These are phyloP conservation scores for Xylariales sp. DNA, from an alignment of 2,329 filamentous ascomycete genomes.

Conservation along the genomic window DNA sequence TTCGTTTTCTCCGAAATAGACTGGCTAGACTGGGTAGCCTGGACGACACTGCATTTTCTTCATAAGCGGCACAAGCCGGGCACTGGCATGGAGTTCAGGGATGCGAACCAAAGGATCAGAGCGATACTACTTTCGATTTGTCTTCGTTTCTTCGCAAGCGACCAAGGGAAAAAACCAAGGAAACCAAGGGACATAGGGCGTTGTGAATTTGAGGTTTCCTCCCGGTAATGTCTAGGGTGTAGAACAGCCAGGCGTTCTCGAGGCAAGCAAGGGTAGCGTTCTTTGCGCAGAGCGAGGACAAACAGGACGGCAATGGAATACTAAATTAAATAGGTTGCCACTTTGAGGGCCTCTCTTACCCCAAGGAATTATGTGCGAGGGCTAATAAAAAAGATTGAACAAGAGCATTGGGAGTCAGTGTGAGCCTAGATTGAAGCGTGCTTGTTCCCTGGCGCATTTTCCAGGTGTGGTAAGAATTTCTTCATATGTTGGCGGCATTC, in stretches of 20 bases:
- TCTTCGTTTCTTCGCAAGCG: conserved; percentile 19
- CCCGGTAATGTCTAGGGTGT: conserved; percentile 28
- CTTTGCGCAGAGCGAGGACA: conserved; percentile 16
- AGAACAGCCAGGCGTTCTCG: conserved; percentile 34
- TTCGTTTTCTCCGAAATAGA: conserved; percentile 39
- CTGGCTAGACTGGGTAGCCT: conserved; percentile 42
- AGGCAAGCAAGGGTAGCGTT: conserved; percentile 24
- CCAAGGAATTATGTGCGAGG: conserved; percentile 1
- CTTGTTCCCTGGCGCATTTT: background rate
- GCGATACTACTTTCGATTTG: conserved; percentile 29
- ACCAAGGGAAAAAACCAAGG: conserved; percentile 18
- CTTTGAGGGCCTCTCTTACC: conserved; percentile 22
- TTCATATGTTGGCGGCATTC: background rate
- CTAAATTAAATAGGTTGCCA: background rate
- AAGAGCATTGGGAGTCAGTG: background rate
- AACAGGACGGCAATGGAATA: conserved; percentile 17
- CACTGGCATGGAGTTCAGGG: conserved; percentile 37
- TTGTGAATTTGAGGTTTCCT: conserved; percentile 20
- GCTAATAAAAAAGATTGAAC: conserved; percentile 12
- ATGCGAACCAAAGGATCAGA: conserved; percentile 26
- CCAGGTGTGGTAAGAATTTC: too few relatives aligned
- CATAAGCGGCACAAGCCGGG: conserved; percentile 32
- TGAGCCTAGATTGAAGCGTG: background rate
- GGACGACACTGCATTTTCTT: conserved; percentile 40
- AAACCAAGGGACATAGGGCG: conserved; percentile 10